Evolutionary conservation across 805 yeast genomes (phyloP), one percentile per base, ranked within the genome.

Genomic region (Wickerhamiella parazyma): DNA sequence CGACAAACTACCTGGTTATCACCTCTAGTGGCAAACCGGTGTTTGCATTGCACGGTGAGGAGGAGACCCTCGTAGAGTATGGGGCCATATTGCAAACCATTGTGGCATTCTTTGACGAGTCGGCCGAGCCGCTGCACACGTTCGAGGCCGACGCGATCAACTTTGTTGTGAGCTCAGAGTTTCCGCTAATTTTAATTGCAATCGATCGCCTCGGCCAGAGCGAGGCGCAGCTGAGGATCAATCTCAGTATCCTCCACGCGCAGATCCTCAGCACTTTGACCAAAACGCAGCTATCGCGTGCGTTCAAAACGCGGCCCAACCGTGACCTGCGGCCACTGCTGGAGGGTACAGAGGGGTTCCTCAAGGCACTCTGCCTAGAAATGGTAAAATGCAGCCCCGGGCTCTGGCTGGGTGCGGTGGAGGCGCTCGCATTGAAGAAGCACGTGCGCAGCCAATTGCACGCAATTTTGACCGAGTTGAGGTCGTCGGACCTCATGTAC

Each of bases 191-290:
- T 6, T 61, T 87, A 21, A 76, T 85, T 53, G 84, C 91, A 0
- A 70, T 81, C 6, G 63, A 60, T 51, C 57, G 55, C 37, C 51
- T 52, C 6, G 59, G 58, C 9, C 66, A 59, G 45, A 54, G 63
- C 18, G 66, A 57, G 42, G 42, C 45, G 20, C 69, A 76, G 40
- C 54, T 80, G 39, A 54, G 67, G 34, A 71, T 73, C 26, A 95
- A 89, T 53, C 63, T 89, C 38, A 79, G 76, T 41, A 69, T 80
- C 17, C 54, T 89, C 12, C 78, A 87, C 62, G 76, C 83, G 38
- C 89, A 82, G 57, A 57, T 89, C 5, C 57, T 89, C n/a, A 76
- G 94, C 0, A 80, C 91, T 0, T 62, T 91, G 33, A 80, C 94
- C n/a, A 77, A 80, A 55, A 80, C 85, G 1, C 82, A 80, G 49